Evolutionary conservation across 2,329 filamentous ascomycete genomes (phyloP), one percentile per base, ranked within the genome.

Genomic region (Microdochium trichocladiopsis): DNA sequence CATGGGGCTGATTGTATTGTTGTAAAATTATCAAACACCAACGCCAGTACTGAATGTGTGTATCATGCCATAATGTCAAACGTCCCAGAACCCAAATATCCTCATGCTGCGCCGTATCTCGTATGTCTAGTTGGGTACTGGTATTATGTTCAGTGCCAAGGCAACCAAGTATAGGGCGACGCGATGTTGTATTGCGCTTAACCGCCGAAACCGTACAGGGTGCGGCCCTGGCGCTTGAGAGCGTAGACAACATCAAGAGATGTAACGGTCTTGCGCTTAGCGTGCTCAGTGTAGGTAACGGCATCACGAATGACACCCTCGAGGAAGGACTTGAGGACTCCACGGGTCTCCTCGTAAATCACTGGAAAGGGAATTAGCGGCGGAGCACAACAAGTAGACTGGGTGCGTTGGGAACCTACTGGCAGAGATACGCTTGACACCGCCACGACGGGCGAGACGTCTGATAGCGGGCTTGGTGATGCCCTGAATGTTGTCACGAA

Each of bases 381-480:
- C 33, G 16, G 36, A n/a, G 36, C 12, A 25, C 31, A 16, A 16
- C n/a, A 2, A 33, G 23, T 45, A 57, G 45, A 41, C n/a, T 49
- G 16, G 49, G 47, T 25, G 37, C 18, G 41, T 12, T 8, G 8
- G 28, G 14, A 53, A 78, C 81, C 72, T 83, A 89, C 86, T 95
- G 72, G 92, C 92, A 68, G 91, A 96, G 69, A 96, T 96, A 95
- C 92, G 92, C 90, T 96, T 96, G 83, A 96, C 92, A 92, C 92
- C 92, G 76, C 92, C 92, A 94, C 92, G 91, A 79, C 92, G 92
- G 61, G 92, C 92, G 73, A 96, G 91, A 95, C 92, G 92, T 69
- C 92, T 88, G 77, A 96, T 96, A 68, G 92, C 92, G 67, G 92
- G 92, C 88, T 96, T 96, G 70, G 92, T 96, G 72, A 96, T 96